phyloP scores from a whole-genome alignment of 2,329 filamentous ascomycete species.

The Arthroderma sp. region DNA sequence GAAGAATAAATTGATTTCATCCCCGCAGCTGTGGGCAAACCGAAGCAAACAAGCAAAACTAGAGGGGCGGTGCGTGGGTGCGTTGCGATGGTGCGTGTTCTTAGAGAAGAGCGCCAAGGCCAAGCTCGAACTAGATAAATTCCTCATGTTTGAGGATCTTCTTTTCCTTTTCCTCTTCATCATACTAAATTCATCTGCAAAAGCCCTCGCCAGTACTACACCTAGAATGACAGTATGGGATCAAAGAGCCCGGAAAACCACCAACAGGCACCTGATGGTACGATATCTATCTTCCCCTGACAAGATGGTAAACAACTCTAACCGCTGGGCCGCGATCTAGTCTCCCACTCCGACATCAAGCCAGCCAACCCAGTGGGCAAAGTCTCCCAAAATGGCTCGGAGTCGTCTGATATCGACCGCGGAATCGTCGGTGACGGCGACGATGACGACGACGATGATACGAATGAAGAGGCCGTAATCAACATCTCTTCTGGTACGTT shows the following conservation, averaged over 20 bases:
- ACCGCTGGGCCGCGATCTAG: background rate
- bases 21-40: too few species aligned
- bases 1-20: too few species aligned
- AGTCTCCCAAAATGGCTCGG: slow-evolving; percentile 2
- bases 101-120: too few species aligned
- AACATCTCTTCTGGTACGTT: slow-evolving; percentile 7
- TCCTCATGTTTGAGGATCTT: too few species aligned
- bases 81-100: too few species aligned
- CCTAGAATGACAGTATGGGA: slow-evolving; percentile 4
- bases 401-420: slow-evolving; percentile 1
- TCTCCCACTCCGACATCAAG: slow-evolving; percentile 1
- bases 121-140: too few species aligned
- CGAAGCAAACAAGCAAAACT: too few species aligned
- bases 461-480: slow-evolving; percentile 11
- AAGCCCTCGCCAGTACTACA: too few species aligned
- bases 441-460: slow-evolving; percentile 17
- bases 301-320: background rate
- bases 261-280: slow-evolving; percentile 7
- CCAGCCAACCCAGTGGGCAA: slow-evolving; percentile 2
- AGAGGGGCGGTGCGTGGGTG: too few species aligned
- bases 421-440: slow-evolving; percentile 16
- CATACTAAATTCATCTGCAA: too few species aligned
- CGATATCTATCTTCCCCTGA: background rate
- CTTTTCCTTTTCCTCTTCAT: too few species aligned
- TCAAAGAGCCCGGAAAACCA: slow-evolving; percentile 8